A percentile compares a stretch with the other conserved stretches of the same genome.
Evolutionary conservation across 495 filamentous ascomycete genomes (phyloP).

Genomic region (Patellaria atrata): DNA sequence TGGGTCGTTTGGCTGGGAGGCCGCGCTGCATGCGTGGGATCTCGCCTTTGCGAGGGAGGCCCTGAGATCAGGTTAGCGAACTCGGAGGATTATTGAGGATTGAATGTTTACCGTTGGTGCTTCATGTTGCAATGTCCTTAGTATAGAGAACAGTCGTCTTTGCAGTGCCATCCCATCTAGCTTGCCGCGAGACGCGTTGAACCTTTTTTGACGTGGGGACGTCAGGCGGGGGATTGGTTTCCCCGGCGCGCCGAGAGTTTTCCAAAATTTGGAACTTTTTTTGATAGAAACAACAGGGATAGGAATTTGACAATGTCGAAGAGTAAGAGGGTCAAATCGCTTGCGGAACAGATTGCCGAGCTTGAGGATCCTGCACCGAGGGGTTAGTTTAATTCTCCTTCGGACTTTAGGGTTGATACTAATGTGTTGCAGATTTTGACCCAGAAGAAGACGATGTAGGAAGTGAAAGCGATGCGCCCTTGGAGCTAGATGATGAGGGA

Average conservation of each 20-base stretch:
- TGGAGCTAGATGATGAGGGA: slow-evolving; percentile 25
- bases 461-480: slow-evolving; percentile 36
- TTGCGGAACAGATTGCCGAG: slow-evolving; percentile 51
- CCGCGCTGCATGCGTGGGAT: slow-evolving; percentile 74
- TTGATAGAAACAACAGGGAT: background rate
- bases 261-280: no score
- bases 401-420: no score
- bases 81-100: no score
- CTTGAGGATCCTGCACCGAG: slow-evolving; percentile 47
- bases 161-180: no score
- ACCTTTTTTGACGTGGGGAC: no score
- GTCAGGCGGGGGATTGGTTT: no score
- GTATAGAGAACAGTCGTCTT: slow-evolving; percentile 49
- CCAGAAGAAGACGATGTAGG: slow-evolving; percentile 54
- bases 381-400: slow-evolving; percentile 31
- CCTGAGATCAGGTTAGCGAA: slow-evolving; percentile 37
- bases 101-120: slow-evolving; percentile 65
- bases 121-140: slow-evolving; percentile 59
- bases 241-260: no score
- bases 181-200: no score
- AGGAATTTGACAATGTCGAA: background rate
- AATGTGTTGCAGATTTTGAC: slow-evolving; percentile 78
- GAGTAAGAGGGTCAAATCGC: slow-evolving; percentile 16
- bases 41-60: slow-evolving; percentile 61
- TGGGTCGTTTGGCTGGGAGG: slow-evolving; percentile 63